These are phyloP conservation scores for Cladophialophora psammophila DNA, from an alignment of 2,329 filamentous ascomycete species.

Conservation along the genomic window DNA sequence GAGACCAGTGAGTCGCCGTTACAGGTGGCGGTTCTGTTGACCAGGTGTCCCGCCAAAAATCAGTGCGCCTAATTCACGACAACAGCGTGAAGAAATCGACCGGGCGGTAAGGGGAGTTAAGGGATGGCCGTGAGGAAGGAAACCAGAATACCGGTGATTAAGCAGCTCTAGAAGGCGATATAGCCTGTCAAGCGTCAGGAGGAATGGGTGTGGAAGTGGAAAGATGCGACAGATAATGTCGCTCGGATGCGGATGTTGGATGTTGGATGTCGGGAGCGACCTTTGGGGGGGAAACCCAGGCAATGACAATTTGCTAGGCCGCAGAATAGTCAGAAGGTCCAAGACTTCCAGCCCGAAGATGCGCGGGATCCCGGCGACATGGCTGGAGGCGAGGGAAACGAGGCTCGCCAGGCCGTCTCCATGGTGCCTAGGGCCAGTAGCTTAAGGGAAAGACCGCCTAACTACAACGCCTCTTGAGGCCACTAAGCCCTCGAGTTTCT, in stretches of 20 bases:
- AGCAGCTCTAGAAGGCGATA: background rate
- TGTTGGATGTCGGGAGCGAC: conserved; percentile 8
- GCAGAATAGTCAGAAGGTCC: background rate
- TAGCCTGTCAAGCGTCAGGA: background rate
- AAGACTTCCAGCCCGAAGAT: background rate
- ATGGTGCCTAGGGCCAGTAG: background rate
- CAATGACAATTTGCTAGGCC: background rate
- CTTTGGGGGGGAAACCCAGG: background rate
- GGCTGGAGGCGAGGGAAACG: background rate
- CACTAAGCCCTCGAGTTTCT: too few species aligned
- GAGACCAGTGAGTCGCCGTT: conserved; percentile 1
- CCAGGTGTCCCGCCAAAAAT: conserved; percentile 8
- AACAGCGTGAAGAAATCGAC: background rate
- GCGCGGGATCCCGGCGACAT: background rate
- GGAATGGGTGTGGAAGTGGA: conserved; percentile 5
- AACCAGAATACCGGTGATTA: background rate
- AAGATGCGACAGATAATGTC: conserved; percentile 33
- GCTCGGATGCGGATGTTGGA: conserved; percentile 22
- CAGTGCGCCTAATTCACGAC: conserved; percentile 10
- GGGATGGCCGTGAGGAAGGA: background rate
- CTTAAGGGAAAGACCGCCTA: background rate
- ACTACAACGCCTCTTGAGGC: background rate
- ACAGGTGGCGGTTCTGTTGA: conserved; percentile 15
- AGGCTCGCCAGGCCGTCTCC: background rate
- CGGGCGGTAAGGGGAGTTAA: background rate